Conservation (phyloP, 2,329 filamentous ascomycete genomes). For the Aspergillus persii region DNA sequence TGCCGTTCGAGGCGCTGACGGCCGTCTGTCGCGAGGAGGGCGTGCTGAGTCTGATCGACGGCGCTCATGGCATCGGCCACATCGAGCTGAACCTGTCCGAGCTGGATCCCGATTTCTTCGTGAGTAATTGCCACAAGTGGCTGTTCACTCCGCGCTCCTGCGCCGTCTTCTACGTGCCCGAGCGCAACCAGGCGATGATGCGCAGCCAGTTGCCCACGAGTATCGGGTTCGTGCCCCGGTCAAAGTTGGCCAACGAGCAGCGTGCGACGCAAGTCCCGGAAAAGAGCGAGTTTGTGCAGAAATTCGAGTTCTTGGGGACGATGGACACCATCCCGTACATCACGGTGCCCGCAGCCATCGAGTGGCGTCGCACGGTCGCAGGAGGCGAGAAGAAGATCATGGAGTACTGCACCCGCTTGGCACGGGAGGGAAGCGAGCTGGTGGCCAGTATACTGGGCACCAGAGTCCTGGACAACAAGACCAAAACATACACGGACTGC, state of each 20-base stretch:
- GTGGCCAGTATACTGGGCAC: constrained; percentile 65
- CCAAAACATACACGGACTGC: constrained; percentile 41
- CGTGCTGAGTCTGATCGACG: constrained; percentile 71
- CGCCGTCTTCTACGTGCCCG: constrained; percentile 72
- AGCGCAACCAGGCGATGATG: constrained; percentile 69
- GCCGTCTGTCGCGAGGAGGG: constrained; percentile 60
- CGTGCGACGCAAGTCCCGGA: background rate
- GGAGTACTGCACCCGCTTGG: constrained; percentile 60
- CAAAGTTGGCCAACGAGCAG: background rate
- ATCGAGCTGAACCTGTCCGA: constrained; percentile 62
- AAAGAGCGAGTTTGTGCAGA: constrained; percentile 53
- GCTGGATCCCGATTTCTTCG: constrained; percentile 76
- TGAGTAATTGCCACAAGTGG: constrained; percentile 84
- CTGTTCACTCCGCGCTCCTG: constrained; percentile 71
- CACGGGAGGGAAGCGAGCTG: constrained; percentile 57
- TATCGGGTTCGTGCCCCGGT: constrained; percentile 62
- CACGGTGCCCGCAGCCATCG: constrained; percentile 65
- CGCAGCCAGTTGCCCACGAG: constrained; percentile 71
- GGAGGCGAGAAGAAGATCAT: constrained; percentile 68
- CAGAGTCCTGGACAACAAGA: constrained; percentile 56
- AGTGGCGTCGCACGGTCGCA: constrained; percentile 62
- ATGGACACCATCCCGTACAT: constrained; percentile 66
- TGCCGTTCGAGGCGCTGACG: constrained; percentile 69
- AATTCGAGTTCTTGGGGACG: constrained; percentile 73
- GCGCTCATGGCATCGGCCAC: constrained; percentile 76